Evolutionary conservation across 106 monocot species (phyloP).

Genomic region (Dendrobium nobile): DNA sequence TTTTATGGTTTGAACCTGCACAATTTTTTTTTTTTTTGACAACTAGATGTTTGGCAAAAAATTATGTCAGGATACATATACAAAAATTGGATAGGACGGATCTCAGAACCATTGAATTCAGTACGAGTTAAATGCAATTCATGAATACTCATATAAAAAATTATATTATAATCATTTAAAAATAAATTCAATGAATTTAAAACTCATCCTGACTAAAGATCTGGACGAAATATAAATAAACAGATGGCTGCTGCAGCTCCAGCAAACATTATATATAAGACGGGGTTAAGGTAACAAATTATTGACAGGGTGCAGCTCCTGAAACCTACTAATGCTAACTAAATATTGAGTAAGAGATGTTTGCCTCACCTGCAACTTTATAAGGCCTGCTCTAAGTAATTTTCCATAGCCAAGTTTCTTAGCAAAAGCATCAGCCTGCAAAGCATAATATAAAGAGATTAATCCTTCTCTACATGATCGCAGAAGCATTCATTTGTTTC

Average conservation of each 20-base stretch:
- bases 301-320: background rate
- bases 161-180: too few species aligned
- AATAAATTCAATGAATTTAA: background rate
- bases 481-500: background rate
- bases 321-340: background rate
- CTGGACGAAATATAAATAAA: background rate
- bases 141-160: too few species aligned
- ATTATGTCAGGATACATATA: too few species aligned
- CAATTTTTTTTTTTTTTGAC: too few species aligned
- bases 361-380: conserved; percentile 69
- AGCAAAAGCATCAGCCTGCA: conserved; percentile 95
- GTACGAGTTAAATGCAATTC: too few species aligned
- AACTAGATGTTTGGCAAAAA: too few species aligned
- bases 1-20: too few species aligned
- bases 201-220: too few species aligned
- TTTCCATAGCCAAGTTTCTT: conserved; percentile 74
- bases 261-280: background rate
- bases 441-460: background rate
- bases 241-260: background rate
- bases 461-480: background rate
- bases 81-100: too few species aligned
- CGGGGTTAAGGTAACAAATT: background rate
- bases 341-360: background rate
- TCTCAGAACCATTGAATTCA: too few species aligned
- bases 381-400: conserved; percentile 66